Evolutionary conservation across 768 basidiomycete species (phyloP), one percentile per base, ranked within the genome.

Genomic region (Suillus discolor): DNA sequence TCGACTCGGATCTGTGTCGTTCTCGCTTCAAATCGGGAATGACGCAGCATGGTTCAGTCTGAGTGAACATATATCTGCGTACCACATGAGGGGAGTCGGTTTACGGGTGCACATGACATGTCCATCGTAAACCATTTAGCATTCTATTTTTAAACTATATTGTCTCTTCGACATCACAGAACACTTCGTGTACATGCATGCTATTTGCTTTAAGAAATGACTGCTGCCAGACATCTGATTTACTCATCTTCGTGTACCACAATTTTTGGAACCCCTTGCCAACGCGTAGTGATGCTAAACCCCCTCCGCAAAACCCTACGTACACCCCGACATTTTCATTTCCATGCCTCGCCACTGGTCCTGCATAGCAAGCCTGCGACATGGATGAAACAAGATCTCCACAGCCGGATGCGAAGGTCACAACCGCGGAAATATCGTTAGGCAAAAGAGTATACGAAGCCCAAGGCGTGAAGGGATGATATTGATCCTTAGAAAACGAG

Each of bases 361-460:
- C 85, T 5, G 77, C 75, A 66, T 80, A 86, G 83, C 83, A 86
- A 47, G 73, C 83, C 54, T 86, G 84, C 54, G 81, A 79, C 84
- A 86, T 86, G 66, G 79, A 82, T 13, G 82, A 78, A 6, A 85
- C 73, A 45, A 83, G 70, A 31, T 80, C 71, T 5, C 81, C 78
- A 28, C 77, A 78, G 2, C 77, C 79, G 47, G 78, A 80, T 12
- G 77, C 23, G 55, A 82, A 81, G 3, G 83, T 74, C 20, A 79
- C 38, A 11, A 82, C 69, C 0, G 82, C 85, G 0, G 85, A 79
- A 11, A 74, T 18, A 0, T 83, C 75, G 5, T 73, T 70, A 20
- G 85, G 85, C 18, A 86, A 79, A 28, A 69, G 67, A 1, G 65
- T 41, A 2, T 80, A 70, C 6, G 62, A 25, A 71, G 81, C 71